Base-by-base conservation (phyloP, 2,329 filamentous ascomycete genomes). In the Hortaea sp. region DNA sequence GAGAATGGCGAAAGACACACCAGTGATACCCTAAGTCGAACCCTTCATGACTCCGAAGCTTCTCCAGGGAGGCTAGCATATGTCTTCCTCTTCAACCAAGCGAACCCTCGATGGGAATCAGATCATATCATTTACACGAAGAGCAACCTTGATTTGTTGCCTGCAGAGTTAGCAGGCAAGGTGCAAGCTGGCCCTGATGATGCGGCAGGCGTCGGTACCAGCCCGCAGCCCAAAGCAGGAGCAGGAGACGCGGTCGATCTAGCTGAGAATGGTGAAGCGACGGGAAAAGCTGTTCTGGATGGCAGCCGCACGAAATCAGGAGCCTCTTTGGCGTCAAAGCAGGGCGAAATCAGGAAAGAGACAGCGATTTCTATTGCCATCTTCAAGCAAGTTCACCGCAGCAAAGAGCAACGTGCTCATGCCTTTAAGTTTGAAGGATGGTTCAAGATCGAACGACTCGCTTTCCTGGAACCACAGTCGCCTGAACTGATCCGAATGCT, bases 41-140 rank as follows among this genome's bases (percentile, higher is more conserved):
- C 56, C 49, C 38, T 57, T 20, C 51, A 60, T 32, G 50, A 53
- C 39, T 51, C 57, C 11, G 49, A 57, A 6, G 48, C 41, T 4
- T 43, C 41, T 7, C 51, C 56, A 6, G 49, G 53, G 31, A 45
- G 42, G 13, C 46, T 61, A 2, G 41, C 44, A 7, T 59, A 55
- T 38, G 39, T 61, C 30, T 34, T 59, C 9, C 54, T 63, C 9
- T 62, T 55, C 46, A 32, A 49, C 10, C 47, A 47, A 7, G 58
- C 60, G 7, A 60, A 63, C 47, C 59, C 60, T 4, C 45, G 53
- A 20, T 62, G 56, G 57, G 42, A 50, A 4, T 30, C 37, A 4
- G 58, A 62, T 39, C 45, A 55, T 3, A 57, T 58, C 43, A 52
- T 64, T 40, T 61, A 56, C 49, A 58, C 54, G 42, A 61, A 62